Percentiles rank a stretch among this genome's conserved stretches.
Conservation (phyloP, 2,329 filamentous ascomycete species). For the Arthrobotrys sphaeroides region DNA sequence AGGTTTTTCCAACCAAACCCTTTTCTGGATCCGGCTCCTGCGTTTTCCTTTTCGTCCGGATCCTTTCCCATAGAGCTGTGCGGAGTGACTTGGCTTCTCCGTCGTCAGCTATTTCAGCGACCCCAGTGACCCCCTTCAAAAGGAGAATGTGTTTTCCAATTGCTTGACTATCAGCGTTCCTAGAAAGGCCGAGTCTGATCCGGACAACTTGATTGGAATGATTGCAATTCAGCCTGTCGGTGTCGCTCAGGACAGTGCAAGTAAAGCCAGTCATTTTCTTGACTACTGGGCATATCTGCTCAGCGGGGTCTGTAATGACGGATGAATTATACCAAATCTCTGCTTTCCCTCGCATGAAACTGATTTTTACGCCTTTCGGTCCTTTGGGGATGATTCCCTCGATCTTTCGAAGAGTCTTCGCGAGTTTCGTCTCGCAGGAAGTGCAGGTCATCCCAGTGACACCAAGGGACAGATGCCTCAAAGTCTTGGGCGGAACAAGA, state of each 20-base stretch:
- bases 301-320: conserved; percentile 18
- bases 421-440: conserved; percentile 74
- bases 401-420: conserved; percentile 58
- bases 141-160: conserved; percentile 20
- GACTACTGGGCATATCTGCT: conserved; percentile 27
- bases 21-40: conserved; percentile 25
- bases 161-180: not conserved
- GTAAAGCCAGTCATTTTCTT: conserved; percentile 32
- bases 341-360: conserved; percentile 42
- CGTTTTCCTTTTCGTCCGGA: not conserved
- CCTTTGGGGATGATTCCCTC: conserved; percentile 29
- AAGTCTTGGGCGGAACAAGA: conserved; percentile 2
- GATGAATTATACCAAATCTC: conserved; percentile 41
- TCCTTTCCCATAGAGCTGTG: not conserved
- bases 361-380: conserved; percentile 35
- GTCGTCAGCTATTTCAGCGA: not conserved
- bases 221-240: conserved; percentile 3
- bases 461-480: conserved; percentile 26
- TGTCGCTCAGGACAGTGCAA: conserved; percentile 31
- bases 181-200: conserved; percentile 8
- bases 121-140: conserved; percentile 27
- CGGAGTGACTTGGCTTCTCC: not conserved
- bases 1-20: not conserved
- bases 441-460: conserved; percentile 75
- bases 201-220: conserved; percentile 3